Evolutionary conservation across 176 grass and related monocot species (phyloP), one percentile per base, ranked within the genome.

Genomic region (Oryza officinalis): DNA sequence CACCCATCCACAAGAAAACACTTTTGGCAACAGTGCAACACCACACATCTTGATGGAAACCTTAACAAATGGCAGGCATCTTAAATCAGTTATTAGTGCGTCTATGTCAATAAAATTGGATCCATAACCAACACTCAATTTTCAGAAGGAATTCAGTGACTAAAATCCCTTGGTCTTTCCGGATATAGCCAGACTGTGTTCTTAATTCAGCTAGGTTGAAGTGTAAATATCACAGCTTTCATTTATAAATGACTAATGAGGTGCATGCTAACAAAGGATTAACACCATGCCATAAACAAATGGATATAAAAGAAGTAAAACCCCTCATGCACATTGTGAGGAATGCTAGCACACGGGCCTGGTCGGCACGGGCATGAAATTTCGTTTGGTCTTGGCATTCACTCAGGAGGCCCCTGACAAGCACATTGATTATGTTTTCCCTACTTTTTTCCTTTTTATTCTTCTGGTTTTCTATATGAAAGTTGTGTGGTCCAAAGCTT

Each of bases 1-100:
- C 70, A 87, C 63, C 12, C 74, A 75, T 68, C 18, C 63, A 69
- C 22, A 86, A 52, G 13, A 83, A 14, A 80, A 83, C 13, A 50
- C 49, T 78, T 54, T 72, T 1, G 1, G 60, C 13, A 72, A 35
- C 33, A 35, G 5, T 5, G 33, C 33, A 35, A 46, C 77, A 27
- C 32, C 31, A 65, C 23, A 72, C 8, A 85, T 50, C 52, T 71
- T 85, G 6, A 66, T 44, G 50, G 71, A 17, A 82, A 38, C 17
- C 27, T 69, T 74, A 64, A 49, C n/a, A 80, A 74, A 27, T 46
- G 68, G 22, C 26, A 64, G 47, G 2, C 9, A 87, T 74, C 49
- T 41, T 81, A 63, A 44, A 61, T 25, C 79, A 54, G 57, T 61
- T 57, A 71, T 4, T 70, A 64, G 13, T 38, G n/a, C 22, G 8